A percentile compares a stretch with the other conserved stretches of the same genome.
Conservation (phyloP, 1,284 basidiomycete genomes). For the Pseudozyma sp. region DNA sequence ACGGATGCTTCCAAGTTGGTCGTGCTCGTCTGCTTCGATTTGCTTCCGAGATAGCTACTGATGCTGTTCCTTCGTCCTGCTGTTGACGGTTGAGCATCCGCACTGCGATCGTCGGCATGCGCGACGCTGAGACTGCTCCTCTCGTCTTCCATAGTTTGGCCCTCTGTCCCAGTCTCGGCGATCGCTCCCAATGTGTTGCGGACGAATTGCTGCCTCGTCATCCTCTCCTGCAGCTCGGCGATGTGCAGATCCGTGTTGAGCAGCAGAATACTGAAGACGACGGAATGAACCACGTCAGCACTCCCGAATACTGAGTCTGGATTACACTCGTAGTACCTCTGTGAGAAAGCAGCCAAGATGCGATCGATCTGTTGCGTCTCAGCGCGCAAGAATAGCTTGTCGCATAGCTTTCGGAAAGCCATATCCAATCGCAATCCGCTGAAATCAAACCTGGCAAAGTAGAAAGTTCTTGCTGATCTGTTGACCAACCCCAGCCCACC, state of each 20-base stretch:
- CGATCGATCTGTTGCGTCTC: slow-evolving; percentile 98
- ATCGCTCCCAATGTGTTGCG: slow-evolving; percentile 89
- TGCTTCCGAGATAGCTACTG: slow-evolving; percentile 26
- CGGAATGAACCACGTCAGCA: slow-evolving; percentile 87
- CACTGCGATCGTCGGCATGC: slow-evolving; percentile 9
- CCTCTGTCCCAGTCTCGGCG: slow-evolving; percentile 34
- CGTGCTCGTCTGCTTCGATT: slow-evolving; percentile 21
- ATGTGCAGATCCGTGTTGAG: slow-evolving; percentile 98
- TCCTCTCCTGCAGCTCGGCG: slow-evolving; percentile 85
- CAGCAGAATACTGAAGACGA: slow-evolving; percentile 90
- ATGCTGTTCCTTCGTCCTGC: slow-evolving; percentile 22
- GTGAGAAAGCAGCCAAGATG: slow-evolving; percentile 89
- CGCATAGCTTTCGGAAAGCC: slow-evolving; percentile 89
- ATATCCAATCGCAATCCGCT: slow-evolving; percentile 81
- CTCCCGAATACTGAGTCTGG: slow-evolving; percentile 82
- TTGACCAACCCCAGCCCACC: slow-evolving; percentile 85
- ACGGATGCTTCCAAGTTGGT: slow-evolving; percentile 23
- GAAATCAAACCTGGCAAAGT: slow-evolving; percentile 92
- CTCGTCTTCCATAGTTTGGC: slow-evolving; percentile 26
- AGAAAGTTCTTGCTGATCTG: slow-evolving; percentile 79
- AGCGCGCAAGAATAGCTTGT: slow-evolving; percentile 89
- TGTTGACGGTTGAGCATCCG: slow-evolving; percentile 13
- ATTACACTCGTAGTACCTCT: slow-evolving; percentile 91
- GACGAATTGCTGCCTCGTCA: slow-evolving; percentile 94
- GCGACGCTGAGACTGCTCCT: slow-evolving; percentile 46